Evolutionary conservation across 2,329 filamentous ascomycete species (phyloP).

Genomic region (Stylonectria norvegica): DNA sequence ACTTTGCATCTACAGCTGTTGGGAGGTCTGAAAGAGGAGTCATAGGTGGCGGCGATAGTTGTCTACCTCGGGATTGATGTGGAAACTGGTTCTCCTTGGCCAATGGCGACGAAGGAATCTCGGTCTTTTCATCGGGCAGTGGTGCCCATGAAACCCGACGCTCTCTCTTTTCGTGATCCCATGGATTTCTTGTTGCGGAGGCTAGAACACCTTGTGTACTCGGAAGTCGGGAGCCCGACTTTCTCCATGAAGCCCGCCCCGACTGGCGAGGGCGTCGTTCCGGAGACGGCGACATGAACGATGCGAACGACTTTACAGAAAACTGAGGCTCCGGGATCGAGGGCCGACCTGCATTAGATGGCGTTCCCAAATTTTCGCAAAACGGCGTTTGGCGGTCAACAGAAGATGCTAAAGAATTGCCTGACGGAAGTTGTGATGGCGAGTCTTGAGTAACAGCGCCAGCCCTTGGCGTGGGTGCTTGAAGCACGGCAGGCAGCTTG

Average conservation of each 20-base stretch:
- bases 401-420: constrained; percentile 2
- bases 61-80: constrained; percentile 14
- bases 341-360: constrained; percentile 15
- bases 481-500: background rate
- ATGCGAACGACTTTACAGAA: constrained; percentile 50
- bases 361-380: constrained; percentile 1
- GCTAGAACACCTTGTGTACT: constrained; percentile 35
- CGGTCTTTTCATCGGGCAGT: constrained; percentile 28
- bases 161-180: constrained; percentile 22
- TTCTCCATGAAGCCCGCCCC: constrained; percentile 16
- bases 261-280: constrained; percentile 26
- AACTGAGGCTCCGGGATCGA: constrained; percentile 47
- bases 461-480: background rate
- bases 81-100: constrained; percentile 5
- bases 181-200: constrained; percentile 35
- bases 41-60: constrained; percentile 44
- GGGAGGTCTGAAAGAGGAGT: constrained; percentile 33
- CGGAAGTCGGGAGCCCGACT: constrained; percentile 24
- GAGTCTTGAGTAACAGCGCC: background rate
- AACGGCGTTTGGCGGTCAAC: constrained; percentile 7
- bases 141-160: constrained; percentile 39
- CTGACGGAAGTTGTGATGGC: background rate
- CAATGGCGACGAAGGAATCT: constrained; percentile 6
- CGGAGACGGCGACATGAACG: constrained; percentile 51
- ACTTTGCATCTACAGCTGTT: constrained; percentile 36